Conservation (phyloP, 2,329 filamentous ascomycete genomes). For the Aspergillus pseudotamarii region DNA sequence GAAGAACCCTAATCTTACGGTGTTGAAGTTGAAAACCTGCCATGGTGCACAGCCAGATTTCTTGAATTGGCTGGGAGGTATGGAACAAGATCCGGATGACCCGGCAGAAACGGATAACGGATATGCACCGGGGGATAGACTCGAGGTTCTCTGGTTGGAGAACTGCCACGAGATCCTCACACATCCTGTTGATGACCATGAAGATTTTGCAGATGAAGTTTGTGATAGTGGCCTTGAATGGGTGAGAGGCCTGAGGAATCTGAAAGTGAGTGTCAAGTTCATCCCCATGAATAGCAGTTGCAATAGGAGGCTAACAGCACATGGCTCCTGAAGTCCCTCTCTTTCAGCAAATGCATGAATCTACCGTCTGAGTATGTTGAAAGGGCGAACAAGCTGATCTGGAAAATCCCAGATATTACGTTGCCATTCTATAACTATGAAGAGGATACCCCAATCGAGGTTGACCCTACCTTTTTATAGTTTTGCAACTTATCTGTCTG, state of each 20-base stretch:
- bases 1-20: constrained; percentile 30
- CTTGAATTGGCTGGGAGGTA: constrained; percentile 37
- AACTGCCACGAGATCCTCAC: constrained; percentile 27
- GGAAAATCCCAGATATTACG: constrained; percentile 32
- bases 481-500: background rate
- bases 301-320: background rate
- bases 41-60: constrained; percentile 37
- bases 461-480: constrained; percentile 26
- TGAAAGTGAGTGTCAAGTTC: constrained; percentile 24
- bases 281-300: background rate
- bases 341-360: constrained; percentile 29
- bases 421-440: constrained; percentile 21
- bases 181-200: constrained; percentile 14
- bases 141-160: constrained; percentile 32
- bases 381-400: constrained; percentile 27
- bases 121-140: constrained; percentile 23
- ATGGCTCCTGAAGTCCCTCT: constrained; percentile 26
- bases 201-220: constrained; percentile 7
- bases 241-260: constrained; percentile 25
- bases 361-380: constrained; percentile 26
- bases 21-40: constrained; percentile 36
- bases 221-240: constrained; percentile 30
- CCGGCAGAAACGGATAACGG: background rate
- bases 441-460: constrained; percentile 23
- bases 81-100: constrained; percentile 18